Conservation (phyloP, 257 asterid species). For the Solanum lignicaule region DNA sequence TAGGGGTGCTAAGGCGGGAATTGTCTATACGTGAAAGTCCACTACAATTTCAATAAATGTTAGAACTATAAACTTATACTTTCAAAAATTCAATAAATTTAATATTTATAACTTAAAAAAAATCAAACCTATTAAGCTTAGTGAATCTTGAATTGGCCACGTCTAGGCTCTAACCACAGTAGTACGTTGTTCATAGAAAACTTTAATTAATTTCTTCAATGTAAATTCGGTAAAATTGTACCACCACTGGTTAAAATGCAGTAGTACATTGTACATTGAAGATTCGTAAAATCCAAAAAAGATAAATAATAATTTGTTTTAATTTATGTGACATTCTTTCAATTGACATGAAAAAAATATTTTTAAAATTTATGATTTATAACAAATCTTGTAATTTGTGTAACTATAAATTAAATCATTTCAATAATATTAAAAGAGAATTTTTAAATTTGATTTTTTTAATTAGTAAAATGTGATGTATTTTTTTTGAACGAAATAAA, state of each 20-base stretch:
- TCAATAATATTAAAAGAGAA: no score
- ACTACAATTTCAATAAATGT: not conserved
- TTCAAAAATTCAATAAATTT: not conserved
- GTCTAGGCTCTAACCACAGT: not conserved
- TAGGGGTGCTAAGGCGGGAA: fast-evolving
- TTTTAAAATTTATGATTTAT: no score
- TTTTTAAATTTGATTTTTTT: no score
- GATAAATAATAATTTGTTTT: not conserved
- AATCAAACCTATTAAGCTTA: not conserved
- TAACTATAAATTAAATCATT: no score
- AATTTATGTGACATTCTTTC: no score
- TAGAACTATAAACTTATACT: not conserved
- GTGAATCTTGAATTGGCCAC: not conserved
- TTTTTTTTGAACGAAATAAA: no score
- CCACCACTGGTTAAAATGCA: not conserved
- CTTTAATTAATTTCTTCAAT: not conserved
- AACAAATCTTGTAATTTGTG: no score
- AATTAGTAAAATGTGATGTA: no score
- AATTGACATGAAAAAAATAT: no score
- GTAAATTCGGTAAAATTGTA: not conserved
- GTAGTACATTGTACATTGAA: not conserved
- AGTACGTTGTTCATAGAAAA: not conserved
- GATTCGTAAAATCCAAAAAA: not conserved
- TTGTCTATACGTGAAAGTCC: not conserved
- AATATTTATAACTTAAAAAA: not conserved